Percentiles rank a stretch among this genome's conserved stretches.
Conservation (phyloP, 768 basidiomycete genomes). For the Boletus reticulatus region DNA sequence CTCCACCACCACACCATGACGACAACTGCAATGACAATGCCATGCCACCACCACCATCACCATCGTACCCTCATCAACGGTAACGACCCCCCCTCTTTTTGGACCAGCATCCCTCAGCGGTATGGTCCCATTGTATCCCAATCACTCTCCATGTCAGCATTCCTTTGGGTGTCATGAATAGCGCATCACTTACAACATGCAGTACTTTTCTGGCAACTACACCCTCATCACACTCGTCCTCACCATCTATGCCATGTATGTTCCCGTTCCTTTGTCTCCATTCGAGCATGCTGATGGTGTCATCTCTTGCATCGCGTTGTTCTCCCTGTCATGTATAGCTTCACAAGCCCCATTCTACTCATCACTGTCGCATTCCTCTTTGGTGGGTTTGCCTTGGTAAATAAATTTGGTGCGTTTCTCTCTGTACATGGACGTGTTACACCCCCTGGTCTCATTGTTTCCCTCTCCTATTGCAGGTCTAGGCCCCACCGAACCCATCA, state of each 20-base stretch:
- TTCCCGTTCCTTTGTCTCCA: conserved; percentile 3
- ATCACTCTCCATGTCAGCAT: too few species aligned
- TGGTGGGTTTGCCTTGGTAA: conserved; percentile 88
- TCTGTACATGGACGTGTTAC: background rate
- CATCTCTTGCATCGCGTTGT: too few species aligned
- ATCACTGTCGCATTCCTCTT: conserved; percentile 85
- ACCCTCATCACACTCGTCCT: conserved; percentile 71
- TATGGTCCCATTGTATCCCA: too few species aligned
- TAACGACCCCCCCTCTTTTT: too few species aligned
- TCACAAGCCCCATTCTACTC: conserved; percentile 84
- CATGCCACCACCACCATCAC: too few species aligned
- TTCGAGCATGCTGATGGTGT: background rate
- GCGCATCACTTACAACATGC: conserved; percentile 94
- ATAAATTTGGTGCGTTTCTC: conserved; percentile 69
- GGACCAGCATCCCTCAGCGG: too few species aligned
- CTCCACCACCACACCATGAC: too few species aligned
- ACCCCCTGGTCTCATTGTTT: too few species aligned
- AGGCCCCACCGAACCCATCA: conserved; percentile 78
- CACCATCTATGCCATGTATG: conserved; percentile 85
- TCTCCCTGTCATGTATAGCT: conserved; percentile 34
- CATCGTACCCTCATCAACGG: too few species aligned
- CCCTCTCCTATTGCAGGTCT: background rate
- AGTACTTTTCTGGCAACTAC: conserved; percentile 92
- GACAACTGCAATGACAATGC: too few species aligned
- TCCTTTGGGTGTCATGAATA: conserved; percentile 24